These are phyloP conservation scores for Thelonectria olida DNA, from an alignment of 2,329 filamentous ascomycete genomes.

Conservation along the genomic window DNA sequence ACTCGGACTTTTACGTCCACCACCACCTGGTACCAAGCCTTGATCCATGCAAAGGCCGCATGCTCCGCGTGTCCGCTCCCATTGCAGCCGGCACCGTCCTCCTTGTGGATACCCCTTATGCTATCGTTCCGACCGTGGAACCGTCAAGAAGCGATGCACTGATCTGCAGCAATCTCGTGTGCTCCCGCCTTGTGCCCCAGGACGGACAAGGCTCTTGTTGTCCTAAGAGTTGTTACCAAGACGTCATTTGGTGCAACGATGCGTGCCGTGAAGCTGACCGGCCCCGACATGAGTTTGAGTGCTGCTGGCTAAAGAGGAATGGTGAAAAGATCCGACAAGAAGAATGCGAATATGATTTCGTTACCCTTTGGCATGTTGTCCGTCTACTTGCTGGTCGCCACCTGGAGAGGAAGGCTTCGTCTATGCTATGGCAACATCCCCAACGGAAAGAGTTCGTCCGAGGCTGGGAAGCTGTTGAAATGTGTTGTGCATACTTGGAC, in stretches of 20 bases:
- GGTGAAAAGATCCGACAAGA: constrained; percentile 23
- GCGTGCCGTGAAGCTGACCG: constrained; percentile 32
- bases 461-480: constrained; percentile 37
- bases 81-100: constrained; percentile 39
- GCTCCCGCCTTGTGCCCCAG: constrained; percentile 31
- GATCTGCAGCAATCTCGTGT: constrained; percentile 41
- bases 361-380: constrained; percentile 42
- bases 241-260: constrained; percentile 41
- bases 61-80: constrained; percentile 35
- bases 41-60: constrained; percentile 38
- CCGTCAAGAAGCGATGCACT: constrained; percentile 24
- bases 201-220: constrained; percentile 26
- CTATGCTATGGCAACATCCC: background rate
- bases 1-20: constrained; percentile 35
- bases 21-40: constrained; percentile 33
- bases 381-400: constrained; percentile 39
- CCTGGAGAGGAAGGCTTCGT: constrained; percentile 21
- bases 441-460: constrained; percentile 34
- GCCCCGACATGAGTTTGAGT: constrained; percentile 39
- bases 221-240: constrained; percentile 28
- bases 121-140: constrained; percentile 38
- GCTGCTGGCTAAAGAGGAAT: constrained; percentile 35
- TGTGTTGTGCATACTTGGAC: constrained; percentile 41
- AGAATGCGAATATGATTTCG: constrained; percentile 40
- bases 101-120: constrained; percentile 40